Percentiles rank a stretch among this genome's conserved stretches.
Conservation (phyloP, 1,139 yeast genomes). For the Geotrichum restrictum region DNA sequence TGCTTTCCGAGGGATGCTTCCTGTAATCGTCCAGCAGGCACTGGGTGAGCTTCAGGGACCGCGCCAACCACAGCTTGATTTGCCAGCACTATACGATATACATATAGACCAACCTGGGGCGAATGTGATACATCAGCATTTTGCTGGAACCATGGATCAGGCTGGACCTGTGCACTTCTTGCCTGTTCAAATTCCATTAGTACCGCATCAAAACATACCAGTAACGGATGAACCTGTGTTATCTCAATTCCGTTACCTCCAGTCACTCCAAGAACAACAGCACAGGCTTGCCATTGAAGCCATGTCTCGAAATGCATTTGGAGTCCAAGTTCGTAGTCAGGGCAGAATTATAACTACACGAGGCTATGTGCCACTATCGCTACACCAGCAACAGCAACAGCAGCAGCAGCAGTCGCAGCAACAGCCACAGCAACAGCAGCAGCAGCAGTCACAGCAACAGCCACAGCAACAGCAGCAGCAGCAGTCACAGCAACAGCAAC, state of each 20-base stretch:
- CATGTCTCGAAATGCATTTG: not conserved
- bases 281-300: constrained; percentile 7
- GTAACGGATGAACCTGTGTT: not conserved
- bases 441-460: no score
- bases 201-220: not conserved
- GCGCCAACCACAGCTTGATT: not conserved
- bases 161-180: not conserved
- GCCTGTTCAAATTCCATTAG: not conserved
- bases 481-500: not conserved
- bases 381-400: no score
- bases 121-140: not conserved
- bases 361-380: no score
- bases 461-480: not conserved
- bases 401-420: no score
- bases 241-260: constrained; percentile 3
- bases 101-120: no score
- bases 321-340: no score
- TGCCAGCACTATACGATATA: no score
- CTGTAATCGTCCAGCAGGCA: not conserved
- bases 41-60: not conserved
- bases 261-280: constrained; percentile 13
- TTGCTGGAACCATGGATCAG: not conserved
- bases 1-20: not conserved
- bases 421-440: no score
- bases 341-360: no score